Evolutionary conservation across 768 basidiomycete genomes (phyloP), one percentile per base, ranked within the genome.

Genomic region (Lactarius indigo): DNA sequence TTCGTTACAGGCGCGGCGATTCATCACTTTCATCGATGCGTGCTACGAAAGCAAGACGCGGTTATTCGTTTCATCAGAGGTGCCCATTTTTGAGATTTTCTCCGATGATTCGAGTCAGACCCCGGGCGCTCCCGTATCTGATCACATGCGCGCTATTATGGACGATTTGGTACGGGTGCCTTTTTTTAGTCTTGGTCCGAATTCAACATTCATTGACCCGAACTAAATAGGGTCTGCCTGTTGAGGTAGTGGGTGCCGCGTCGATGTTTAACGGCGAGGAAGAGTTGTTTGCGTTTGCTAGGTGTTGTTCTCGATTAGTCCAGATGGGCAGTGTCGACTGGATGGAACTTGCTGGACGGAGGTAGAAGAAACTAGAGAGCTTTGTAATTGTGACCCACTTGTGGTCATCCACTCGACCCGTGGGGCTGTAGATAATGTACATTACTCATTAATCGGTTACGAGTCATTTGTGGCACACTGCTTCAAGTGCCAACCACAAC

Each of bases 11-110:
- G 96, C 96, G 23, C 83, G 97, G 71, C 81, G 97, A 68, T 98
- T 99, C 75, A 99, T 99, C 74, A 96, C 96, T 1, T 98, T 98
- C 75, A 89, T 99, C 72, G 97, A 99, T 80, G 91, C 94, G 28
- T 96, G 94, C 73, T 96, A 96, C 72, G 94, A 96, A 75, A 94
- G 87, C 81, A 92, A 89, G 90, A 96, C 94, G 3, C 94, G 92
- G 74, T 81, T 99, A 9, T 94, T 96, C 78, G 84, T 91, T 61
- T 89, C 94, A 2, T 98, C 96, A 12, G 92, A 96, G 75, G 93
- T 94, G 1, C 95, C 96, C 9, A 89, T 99, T 52, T 88, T 85
- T 76, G 83, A 93, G 74, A 87, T 97, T 50, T 99, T 98, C 77
- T 90, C 93, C 0, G 91, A 92, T 70, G 87, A 90, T 54, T 69